Conservation (phyloP, 345 rosid genomes). For the Hypericum perforatum region DNA sequence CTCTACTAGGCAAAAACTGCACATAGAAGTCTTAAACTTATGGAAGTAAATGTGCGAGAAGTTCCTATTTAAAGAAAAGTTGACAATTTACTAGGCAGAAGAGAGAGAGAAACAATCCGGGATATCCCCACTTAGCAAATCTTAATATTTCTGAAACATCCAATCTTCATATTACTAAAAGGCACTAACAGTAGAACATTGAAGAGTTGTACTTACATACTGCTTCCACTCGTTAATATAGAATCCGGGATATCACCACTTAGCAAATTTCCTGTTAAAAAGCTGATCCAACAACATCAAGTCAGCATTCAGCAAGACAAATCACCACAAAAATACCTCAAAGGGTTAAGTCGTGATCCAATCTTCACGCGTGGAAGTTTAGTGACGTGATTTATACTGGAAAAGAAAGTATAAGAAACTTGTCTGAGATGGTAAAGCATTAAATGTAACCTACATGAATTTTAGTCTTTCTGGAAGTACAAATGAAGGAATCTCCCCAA, state of each 20-base stretch:
- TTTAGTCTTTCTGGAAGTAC: slow-evolving; percentile 21
- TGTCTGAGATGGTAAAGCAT: slow-evolving; percentile 5
- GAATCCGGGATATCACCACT: slow-evolving; percentile 45
- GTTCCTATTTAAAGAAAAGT: too few relatives aligned
- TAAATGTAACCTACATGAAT: slow-evolving; percentile 34
- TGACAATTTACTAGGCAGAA: too few relatives aligned
- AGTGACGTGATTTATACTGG: too few relatives aligned
- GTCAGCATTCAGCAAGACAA: slow-evolving; percentile 5
- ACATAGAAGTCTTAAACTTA: too few relatives aligned
- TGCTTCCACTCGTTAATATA: slow-evolving; percentile 37
- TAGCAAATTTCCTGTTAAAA: slow-evolving; percentile 38
- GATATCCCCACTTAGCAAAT: too few relatives aligned
- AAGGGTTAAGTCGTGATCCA: neutral
- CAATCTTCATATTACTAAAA: too few relatives aligned
- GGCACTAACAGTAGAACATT: neutral
- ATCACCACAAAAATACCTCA: neutral
- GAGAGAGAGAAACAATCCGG: too few relatives aligned
- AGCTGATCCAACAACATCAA: slow-evolving; percentile 25
- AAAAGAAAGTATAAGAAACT: neutral
- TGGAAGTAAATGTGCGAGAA: too few relatives aligned
- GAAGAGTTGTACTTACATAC: slow-evolving; percentile 31
- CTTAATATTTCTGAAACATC: too few relatives aligned
- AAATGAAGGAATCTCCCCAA: slow-evolving; percentile 34
- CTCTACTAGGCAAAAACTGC: too few relatives aligned
- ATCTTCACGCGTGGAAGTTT: neutral